These are phyloP conservation scores for Cryptosporidium ryanae DNA, from an alignment of 169 alveolate genomes.

Conservation along the genomic window DNA sequence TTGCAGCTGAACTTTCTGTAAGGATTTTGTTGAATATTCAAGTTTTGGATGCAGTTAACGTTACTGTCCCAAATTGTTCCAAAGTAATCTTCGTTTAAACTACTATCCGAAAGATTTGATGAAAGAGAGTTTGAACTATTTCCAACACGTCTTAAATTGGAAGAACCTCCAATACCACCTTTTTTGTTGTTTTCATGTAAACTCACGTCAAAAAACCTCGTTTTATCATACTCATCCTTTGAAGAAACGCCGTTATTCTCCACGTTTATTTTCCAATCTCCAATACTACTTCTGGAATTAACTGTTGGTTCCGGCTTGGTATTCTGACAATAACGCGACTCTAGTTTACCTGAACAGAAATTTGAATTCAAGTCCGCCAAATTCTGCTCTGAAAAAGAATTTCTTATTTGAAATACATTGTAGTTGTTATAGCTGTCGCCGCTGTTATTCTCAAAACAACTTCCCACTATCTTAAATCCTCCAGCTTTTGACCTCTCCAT, in stretches of 20 bases:
- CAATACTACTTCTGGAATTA: neutral
- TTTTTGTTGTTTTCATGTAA: neutral
- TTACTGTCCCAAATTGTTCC: neutral
- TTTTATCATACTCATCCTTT: slow-evolving; percentile 33
- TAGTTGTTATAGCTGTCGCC: no score
- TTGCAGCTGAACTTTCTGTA: no score
- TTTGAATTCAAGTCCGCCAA: neutral
- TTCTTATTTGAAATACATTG: neutral
- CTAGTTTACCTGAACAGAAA: no score
- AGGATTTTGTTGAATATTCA: no score
- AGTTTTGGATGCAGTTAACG: no score
- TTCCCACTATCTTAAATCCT: no score
- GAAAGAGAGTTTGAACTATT: slow-evolving; percentile 55
- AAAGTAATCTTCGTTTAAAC: slow-evolving; percentile 37
- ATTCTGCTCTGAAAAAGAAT: neutral
- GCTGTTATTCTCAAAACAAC: no score
- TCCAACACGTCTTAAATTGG: slow-evolving; percentile 39
- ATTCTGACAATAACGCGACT: no score
- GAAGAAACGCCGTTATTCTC: neutral
- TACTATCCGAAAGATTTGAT: slow-evolving; percentile 48
- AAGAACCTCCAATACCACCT: slow-evolving; percentile 15
- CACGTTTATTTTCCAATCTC: neutral
- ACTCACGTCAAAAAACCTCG: neutral
- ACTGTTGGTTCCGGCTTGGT: neutral
- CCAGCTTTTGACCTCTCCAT: no score